Base-by-base conservation (phyloP, 2,329 filamentous ascomycete species). In the Aspergillus brunneoviolaceus region DNA sequence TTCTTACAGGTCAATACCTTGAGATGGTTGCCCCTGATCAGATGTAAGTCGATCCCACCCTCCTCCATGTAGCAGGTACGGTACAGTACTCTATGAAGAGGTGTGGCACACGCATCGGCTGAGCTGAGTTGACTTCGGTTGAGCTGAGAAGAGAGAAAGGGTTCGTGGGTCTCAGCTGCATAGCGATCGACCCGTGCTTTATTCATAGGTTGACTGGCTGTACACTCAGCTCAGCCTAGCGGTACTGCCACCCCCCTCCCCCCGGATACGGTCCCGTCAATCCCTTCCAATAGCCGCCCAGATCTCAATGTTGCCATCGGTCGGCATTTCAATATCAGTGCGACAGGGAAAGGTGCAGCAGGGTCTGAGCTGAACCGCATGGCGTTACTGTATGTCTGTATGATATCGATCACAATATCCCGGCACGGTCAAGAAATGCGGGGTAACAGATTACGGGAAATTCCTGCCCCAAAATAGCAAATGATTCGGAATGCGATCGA, bases 371-470 rank as follows among this genome's bases (percentile, higher is more conserved):
- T 42, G 39, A 35, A 19, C 14, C 39, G 39, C 39, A 42, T 42
- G 39, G 39, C 39, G 39, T 35, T 35, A 48, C 25, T n/a, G 42
- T 49, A 51, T 59, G 51, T 49, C 49, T 63, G 35, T 16, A 33
- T 49, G 31, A 23, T 39, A 14, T 45, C 16, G 33, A 53, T 55
- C 39, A 19, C 52, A 27, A 27, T 27, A 48, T 31, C n/a, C 39
- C 52, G 48, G 48, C 42, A 14, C 29, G 14, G 14, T 52, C 50
- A 58, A 54, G 58, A 64, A 35, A 61, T 64, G 63, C 61, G 63
- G 63, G 63, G 60, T 64, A 63, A 55, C 47, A 55, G 33, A 42
- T 55, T 47, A 39, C 51, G 42, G 4, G 47, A 50, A 27, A n/a
- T 25, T 49, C 53, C 53, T 33, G 29, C 42, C 23, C 27, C 31